A percentile compares a stretch with the other conserved stretches of the same genome.
These are phyloP conservation scores for Rhamnella rubrinervis DNA, from an alignment of 331 rosid genomes.

Conservation along the genomic window DNA sequence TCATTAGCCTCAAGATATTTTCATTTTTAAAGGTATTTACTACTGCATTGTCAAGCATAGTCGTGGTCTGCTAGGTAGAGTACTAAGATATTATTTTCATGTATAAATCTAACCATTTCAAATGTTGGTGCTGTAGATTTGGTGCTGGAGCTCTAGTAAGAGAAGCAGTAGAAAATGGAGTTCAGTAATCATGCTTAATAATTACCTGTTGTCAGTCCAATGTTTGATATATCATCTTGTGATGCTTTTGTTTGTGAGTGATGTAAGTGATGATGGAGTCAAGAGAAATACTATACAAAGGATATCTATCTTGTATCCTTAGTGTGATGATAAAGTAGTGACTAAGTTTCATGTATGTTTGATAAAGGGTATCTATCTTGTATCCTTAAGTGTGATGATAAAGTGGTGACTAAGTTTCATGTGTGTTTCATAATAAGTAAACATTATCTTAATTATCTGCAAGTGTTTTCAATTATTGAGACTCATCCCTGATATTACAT, in stretches of 20 bases:
- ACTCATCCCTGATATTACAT: conserved; percentile 7
- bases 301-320: conserved; percentile 14
- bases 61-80: conserved; percentile 16
- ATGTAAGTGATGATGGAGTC: conserved; percentile 17
- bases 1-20: too few relatives aligned
- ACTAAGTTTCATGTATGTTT: conserved; percentile 30
- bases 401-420: conserved; percentile 35
- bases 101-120: conserved; percentile 29
- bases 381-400: conserved; percentile 32
- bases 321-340: conserved; percentile 38
- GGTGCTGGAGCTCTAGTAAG: conserved; percentile 87
- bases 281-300: neutral
- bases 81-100: neutral
- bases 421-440: conserved; percentile 23
- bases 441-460: conserved; percentile 23
- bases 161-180: conserved; percentile 27
- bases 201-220: conserved; percentile 33
- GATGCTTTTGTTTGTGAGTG: conserved; percentile 23
- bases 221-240: conserved; percentile 37
- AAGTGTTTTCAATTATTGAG: conserved; percentile 23
- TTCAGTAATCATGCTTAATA: conserved; percentile 19
- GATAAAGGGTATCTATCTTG: neutral
- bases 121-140: conserved; percentile 60
- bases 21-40: too few relatives aligned
- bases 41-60: neutral